Conservation (phyloP, 768 basidiomycete species). For the Boletus tomentosulus region DNA sequence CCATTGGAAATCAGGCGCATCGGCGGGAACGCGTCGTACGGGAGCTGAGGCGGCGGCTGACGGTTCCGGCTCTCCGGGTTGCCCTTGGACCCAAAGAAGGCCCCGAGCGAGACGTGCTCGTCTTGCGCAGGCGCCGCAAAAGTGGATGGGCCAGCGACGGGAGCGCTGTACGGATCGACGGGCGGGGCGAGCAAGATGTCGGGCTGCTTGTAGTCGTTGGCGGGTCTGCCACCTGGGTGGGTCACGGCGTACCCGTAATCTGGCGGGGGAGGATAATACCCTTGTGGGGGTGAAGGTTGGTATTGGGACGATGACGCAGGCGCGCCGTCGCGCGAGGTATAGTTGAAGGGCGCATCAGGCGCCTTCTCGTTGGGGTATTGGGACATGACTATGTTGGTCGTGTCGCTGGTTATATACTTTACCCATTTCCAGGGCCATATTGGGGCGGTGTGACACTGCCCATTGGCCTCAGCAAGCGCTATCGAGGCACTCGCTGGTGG, state of each 20-base stretch:
- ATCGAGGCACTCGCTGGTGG: too few species aligned
- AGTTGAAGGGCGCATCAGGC: conserved; percentile 1
- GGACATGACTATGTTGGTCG: too few species aligned
- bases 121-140: background rate
- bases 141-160: background rate
- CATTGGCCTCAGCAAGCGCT: too few species aligned
- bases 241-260: conserved; percentile 4
- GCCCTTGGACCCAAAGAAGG: conserved; percentile 28
- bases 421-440: too few species aligned
- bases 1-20: conserved; percentile 29
- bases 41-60: conserved; percentile 7
- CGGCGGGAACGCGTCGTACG: conserved; percentile 24
- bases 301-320: background rate
- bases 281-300: too few species aligned
- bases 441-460: too few species aligned
- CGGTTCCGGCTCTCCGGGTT: conserved; percentile 27
- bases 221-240: too few species aligned
- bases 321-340: conserved; percentile 10
- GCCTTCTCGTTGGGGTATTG: conserved; percentile 26
- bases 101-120: conserved; percentile 11
- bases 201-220: background rate
- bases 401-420: too few species aligned
- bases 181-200: background rate
- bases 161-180: background rate
- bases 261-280: conserved; percentile 10